Percentiles rank a stretch among this genome's conserved stretches.
phyloP scores from a whole-genome alignment of 352 stramenopile genomes.

The Detonula confervacea region DNA sequence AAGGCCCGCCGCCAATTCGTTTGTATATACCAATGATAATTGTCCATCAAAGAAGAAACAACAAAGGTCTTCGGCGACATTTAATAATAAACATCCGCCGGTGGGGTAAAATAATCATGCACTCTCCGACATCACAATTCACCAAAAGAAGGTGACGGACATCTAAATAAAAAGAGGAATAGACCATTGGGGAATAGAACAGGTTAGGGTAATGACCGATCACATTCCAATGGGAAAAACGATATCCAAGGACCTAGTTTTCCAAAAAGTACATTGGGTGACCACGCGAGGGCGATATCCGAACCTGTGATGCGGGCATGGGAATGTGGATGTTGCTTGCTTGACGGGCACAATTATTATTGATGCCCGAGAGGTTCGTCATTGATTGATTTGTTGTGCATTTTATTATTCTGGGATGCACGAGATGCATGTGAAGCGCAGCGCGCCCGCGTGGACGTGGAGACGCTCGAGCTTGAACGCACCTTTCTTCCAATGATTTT shows the following conservation, averaged over 20 bases:
- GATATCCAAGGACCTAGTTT: constrained; percentile 46
- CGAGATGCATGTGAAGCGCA: too few species aligned
- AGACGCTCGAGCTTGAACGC: too few species aligned
- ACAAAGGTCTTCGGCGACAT: constrained; percentile 17
- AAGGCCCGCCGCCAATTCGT: constrained; percentile 19
- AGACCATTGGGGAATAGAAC: constrained; percentile 22
- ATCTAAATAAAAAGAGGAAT: constrained; percentile 22
- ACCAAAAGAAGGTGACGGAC: constrained; percentile 4
- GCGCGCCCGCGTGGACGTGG: too few species aligned
- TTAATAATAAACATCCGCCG: background rate
- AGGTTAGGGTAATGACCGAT: constrained; percentile 43
- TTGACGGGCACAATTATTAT: too few species aligned
- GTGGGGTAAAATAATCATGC: constrained; percentile 4
- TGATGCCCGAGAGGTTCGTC: constrained; percentile 6
- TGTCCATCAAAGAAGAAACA: constrained; percentile 2
- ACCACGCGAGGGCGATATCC: constrained; percentile 36
- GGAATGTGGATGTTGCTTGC: constrained; percentile 3
- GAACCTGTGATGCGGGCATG: background rate
- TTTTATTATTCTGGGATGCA: too few species aligned
- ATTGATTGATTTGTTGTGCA: constrained; percentile 14
- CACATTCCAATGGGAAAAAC: constrained; percentile 13
- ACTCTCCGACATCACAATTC: constrained; percentile 11
- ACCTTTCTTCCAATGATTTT: too few species aligned
- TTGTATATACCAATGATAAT: background rate
- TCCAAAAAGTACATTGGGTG: background rate